These are phyloP conservation scores for Wickerhamiella galacta DNA, from an alignment of 805 yeast species.

Conservation along the genomic window DNA sequence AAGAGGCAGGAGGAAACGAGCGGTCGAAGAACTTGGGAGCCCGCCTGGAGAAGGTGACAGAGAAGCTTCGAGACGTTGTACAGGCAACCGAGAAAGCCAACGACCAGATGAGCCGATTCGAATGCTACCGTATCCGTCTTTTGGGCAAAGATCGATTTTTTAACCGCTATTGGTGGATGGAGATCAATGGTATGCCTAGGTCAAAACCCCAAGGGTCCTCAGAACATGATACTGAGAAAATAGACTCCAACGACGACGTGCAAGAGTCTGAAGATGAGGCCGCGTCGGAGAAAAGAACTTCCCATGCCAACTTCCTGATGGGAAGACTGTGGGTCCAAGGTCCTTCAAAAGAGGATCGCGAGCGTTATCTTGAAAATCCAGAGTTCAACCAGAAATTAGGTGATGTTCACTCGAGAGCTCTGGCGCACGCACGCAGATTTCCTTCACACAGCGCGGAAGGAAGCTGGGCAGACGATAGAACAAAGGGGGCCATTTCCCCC, in stretches of 20 bases:
- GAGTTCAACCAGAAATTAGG: constrained; percentile 11
- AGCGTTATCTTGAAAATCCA: constrained; percentile 20
- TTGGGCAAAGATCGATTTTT: constrained; percentile 72
- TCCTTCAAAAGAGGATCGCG: constrained; percentile 39
- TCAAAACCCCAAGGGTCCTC: neutral
- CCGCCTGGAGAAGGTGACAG: constrained; percentile 6
- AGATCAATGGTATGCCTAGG: constrained; percentile 47
- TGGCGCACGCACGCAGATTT: no score
- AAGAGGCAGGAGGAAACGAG: no score
- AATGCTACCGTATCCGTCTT: constrained; percentile 56
- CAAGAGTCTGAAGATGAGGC: neutral
- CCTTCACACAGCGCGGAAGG: no score
- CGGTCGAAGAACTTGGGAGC: no score
- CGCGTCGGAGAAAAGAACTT: constrained; percentile 23
- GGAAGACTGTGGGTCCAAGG: constrained; percentile 89
- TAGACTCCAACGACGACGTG: neutral
- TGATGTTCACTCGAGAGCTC: no score
- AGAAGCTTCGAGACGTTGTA: no score
- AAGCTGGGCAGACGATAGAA: no score
- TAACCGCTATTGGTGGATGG: constrained; percentile 94
- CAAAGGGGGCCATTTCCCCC: no score
- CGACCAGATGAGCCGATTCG: constrained; percentile 33
- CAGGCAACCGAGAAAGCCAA: constrained; percentile 42
- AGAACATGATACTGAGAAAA: neutral
- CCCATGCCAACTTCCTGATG: constrained; percentile 36